Evolutionary conservation across 805 yeast species (phyloP).

Genomic region (Ogataea ganodermae): DNA sequence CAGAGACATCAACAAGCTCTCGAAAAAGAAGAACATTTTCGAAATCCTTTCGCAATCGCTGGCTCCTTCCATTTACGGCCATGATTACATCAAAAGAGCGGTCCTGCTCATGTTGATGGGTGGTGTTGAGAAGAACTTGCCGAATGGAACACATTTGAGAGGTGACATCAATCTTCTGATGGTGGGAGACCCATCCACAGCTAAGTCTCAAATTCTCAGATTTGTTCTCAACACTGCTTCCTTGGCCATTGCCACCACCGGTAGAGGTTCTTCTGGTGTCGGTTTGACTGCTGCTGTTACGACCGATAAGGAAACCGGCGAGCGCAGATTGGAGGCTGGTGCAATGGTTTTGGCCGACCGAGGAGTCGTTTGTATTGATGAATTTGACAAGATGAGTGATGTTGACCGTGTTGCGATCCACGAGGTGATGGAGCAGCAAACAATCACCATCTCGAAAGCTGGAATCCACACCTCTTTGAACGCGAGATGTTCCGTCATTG

Average conservation of each 20-base stretch:
- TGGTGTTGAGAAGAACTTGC: slow-evolving; percentile 91
- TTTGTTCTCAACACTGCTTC: slow-evolving; percentile 95
- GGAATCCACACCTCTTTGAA: slow-evolving; percentile 96
- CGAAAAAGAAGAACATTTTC: slow-evolving; percentile 71
- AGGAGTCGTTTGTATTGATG: slow-evolving; percentile 97
- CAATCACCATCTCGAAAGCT: slow-evolving; percentile 96
- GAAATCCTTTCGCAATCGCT: slow-evolving; percentile 79
- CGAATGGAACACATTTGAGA: slow-evolving; percentile 94
- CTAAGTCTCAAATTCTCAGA: slow-evolving; percentile 92
- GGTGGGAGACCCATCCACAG: slow-evolving; percentile 99
- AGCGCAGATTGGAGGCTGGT: slow-evolving; percentile 95
- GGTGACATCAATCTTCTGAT: slow-evolving; percentile 95
- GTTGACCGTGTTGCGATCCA: slow-evolving; percentile 97
- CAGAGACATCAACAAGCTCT: slow-evolving; percentile 77
- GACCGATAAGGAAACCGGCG: slow-evolving; percentile 95
- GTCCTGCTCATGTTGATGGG: slow-evolving; percentile 88
- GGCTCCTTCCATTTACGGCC: slow-evolving; percentile 96
- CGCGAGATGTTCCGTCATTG: slow-evolving; percentile 95
- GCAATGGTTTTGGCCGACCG: slow-evolving; percentile 99
- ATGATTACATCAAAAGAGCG: slow-evolving; percentile 87
- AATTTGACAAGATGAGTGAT: slow-evolving; percentile 97
- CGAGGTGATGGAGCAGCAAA: slow-evolving; percentile 99
- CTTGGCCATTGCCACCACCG: slow-evolving; percentile 95
- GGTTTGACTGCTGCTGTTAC: slow-evolving; percentile 99
- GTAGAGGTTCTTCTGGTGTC: slow-evolving; percentile 99